Percentiles rank a stretch among this genome's conserved stretches.
Conservation (phyloP, 2,329 filamentous ascomycete species). For the Colletotrichum destructivum region DNA sequence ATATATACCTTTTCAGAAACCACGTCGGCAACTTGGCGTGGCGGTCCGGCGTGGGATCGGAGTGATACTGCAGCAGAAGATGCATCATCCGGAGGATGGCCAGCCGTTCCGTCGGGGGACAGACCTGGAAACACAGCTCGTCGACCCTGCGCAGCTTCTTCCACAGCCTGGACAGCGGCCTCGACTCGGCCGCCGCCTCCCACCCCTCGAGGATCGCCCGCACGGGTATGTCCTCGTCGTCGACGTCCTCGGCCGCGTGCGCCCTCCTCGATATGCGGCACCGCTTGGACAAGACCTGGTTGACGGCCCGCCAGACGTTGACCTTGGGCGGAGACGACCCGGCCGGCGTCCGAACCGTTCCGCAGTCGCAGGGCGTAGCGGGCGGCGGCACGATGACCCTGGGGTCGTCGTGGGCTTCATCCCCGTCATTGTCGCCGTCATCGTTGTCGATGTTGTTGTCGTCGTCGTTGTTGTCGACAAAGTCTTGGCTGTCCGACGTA, state of each 20-base stretch:
- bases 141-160: constrained; percentile 47
- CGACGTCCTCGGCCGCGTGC: constrained; percentile 44
- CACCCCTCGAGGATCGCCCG: constrained; percentile 49
- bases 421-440: not conserved
- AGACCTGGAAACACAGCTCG: constrained; percentile 45
- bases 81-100: constrained; percentile 48
- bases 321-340: constrained; percentile 6
- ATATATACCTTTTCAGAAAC: constrained; percentile 47
- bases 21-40: constrained; percentile 46
- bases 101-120: constrained; percentile 45
- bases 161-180: constrained; percentile 48
- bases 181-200: constrained; percentile 47
- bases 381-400: constrained; percentile 29
- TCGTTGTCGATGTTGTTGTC: constrained; percentile 5
- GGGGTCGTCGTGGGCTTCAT: constrained; percentile 13
- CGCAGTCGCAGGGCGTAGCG: constrained; percentile 28
- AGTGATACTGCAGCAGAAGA: constrained; percentile 47
- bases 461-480: constrained; percentile 12
- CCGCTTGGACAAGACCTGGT: constrained; percentile 42
- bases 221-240: constrained; percentile 47
- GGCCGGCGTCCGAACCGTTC: not conserved
- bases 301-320: constrained; percentile 49
- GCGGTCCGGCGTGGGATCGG: constrained; percentile 45
- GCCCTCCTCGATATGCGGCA: constrained; percentile 34
- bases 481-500: constrained; percentile 31